Percentiles rank a stretch among this genome's conserved stretches.
Evolutionary conservation across 345 rosid species (phyloP).

Genomic region (Pelargonium nanum): DNA sequence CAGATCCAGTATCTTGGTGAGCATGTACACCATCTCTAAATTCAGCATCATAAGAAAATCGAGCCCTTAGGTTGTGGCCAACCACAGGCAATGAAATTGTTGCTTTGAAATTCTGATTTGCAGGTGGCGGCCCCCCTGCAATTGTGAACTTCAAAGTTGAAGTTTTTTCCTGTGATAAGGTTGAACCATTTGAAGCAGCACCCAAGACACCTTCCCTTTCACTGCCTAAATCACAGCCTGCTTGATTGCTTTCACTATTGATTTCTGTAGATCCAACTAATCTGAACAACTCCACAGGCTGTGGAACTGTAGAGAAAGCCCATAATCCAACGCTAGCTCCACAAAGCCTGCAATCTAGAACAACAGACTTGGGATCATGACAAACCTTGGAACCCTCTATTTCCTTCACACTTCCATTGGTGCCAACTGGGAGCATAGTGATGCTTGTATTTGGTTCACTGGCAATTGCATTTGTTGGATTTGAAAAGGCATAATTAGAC

Average conservation of each 20-base stretch:
- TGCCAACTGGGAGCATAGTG: slow-evolving; percentile 12
- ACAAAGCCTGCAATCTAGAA: slow-evolving; percentile 84
- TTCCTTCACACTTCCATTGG: slow-evolving; percentile 14
- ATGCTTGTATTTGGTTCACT: slow-evolving; percentile 27
- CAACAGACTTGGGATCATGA: slow-evolving; percentile 62
- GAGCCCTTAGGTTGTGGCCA: slow-evolving; percentile 66
- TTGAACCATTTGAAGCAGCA: slow-evolving; percentile 14
- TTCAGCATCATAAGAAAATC: slow-evolving; percentile 46
- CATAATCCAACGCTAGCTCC: slow-evolving; percentile 95
- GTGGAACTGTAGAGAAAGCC: slow-evolving; percentile 52
- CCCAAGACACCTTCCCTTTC: slow-evolving; percentile 12
- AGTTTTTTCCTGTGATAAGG: slow-evolving; percentile 17
- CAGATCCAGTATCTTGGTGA: slow-evolving; percentile 20
- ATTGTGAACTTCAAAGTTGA: slow-evolving; percentile 57
- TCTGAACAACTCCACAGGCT: slow-evolving; percentile 69
- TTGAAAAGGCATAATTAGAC: slow-evolving; percentile 18
- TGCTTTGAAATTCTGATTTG: slow-evolving; percentile 81
- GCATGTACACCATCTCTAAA: slow-evolving; percentile 32
- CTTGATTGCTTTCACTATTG: slow-evolving; percentile 20
- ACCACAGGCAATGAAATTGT: slow-evolving; percentile 67
- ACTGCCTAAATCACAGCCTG: slow-evolving; percentile 17
- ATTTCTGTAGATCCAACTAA: slow-evolving; percentile 52
- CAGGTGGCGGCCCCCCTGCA: slow-evolving; percentile 92
- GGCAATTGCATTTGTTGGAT: slow-evolving; percentile 26
- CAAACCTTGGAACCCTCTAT: slow-evolving; percentile 5